Conservation (phyloP, 495 filamentous ascomycete genomes). For the Pseudevernia furfuracea region DNA sequence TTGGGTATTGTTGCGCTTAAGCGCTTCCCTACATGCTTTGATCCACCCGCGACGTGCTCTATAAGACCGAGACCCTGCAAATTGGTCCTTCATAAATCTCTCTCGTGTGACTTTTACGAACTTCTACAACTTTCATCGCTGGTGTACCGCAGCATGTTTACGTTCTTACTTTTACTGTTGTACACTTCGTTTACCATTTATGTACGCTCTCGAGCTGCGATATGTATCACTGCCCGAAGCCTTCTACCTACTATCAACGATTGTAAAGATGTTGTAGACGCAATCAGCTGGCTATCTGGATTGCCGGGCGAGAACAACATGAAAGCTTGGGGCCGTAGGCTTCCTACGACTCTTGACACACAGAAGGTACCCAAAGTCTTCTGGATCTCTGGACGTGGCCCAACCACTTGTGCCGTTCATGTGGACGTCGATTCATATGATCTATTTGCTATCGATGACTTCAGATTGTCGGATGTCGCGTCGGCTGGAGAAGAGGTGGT, state of each 20-base stretch:
- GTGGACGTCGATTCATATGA: conserved; percentile 1
- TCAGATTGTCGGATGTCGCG: background rate
- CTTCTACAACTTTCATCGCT: background rate
- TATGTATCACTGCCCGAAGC: background rate
- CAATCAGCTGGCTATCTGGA: background rate
- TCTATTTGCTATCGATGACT: background rate
- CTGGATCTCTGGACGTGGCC: conserved; percentile 6
- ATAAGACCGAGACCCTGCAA: background rate
- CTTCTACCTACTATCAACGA: background rate
- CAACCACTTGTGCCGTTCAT: conserved; percentile 1
- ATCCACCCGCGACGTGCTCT: background rate
- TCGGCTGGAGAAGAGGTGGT: background rate
- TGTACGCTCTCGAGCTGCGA: background rate
- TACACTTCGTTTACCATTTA: background rate
- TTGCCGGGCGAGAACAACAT: background rate
- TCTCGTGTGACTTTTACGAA: background rate
- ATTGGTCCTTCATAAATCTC: background rate
- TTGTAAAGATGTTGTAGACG: background rate
- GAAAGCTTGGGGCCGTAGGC: conserved; percentile 6
- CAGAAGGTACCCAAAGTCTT: conserved; percentile 6
- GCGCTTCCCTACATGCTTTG: background rate
- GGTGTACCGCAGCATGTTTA: background rate
- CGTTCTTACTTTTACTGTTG: background rate
- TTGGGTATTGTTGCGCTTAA: background rate
- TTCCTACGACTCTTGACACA: background rate